phyloP scores from a whole-genome alignment of 2,329 filamentous ascomycete genomes.

The Colletotrichum tabaci region DNA sequence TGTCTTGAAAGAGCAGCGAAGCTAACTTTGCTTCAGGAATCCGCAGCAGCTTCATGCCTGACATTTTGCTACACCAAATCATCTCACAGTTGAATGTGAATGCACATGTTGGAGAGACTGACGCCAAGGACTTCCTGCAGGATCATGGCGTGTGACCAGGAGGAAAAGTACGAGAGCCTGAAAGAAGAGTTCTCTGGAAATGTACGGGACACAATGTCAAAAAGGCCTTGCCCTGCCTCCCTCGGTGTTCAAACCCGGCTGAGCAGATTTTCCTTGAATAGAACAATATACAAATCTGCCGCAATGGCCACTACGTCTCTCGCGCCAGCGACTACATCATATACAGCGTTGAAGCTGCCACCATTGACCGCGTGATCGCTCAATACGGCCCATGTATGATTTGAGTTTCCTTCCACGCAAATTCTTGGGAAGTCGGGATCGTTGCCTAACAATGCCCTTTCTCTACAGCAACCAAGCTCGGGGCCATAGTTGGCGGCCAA shows the following conservation, averaged over 20 bases:
- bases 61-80: conserved; percentile 11
- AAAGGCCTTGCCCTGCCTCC: conserved; percentile 19
- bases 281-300: conserved; percentile 89
- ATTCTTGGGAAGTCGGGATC: not conserved
- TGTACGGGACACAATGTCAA: conserved; percentile 72
- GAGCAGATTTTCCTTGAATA: conserved; percentile 48
- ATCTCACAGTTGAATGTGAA: not conserved
- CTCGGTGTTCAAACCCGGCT: conserved; percentile 28
- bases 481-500: conserved; percentile 96
- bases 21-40: conserved; percentile 43
- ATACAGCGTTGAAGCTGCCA: conserved; percentile 96
- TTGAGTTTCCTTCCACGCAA: conserved; percentile 39
- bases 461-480: conserved; percentile 86
- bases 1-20: conserved; percentile 33
- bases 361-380: conserved; percentile 89
- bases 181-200: conserved; percentile 85
- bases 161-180: conserved; percentile 88
- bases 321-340: conserved; percentile 98
- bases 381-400: conserved; percentile 89
- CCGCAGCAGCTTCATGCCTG: conserved; percentile 50
- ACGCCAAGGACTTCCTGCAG: conserved; percentile 61
- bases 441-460: conserved; percentile 31
- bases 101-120: conserved; percentile 19
- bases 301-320: conserved; percentile 96
- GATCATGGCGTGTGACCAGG: conserved; percentile 93